These are phyloP conservation scores for Podila minutissima DNA, from an alignment of 192 early-diverging fungal species.

Conservation along the genomic window DNA sequence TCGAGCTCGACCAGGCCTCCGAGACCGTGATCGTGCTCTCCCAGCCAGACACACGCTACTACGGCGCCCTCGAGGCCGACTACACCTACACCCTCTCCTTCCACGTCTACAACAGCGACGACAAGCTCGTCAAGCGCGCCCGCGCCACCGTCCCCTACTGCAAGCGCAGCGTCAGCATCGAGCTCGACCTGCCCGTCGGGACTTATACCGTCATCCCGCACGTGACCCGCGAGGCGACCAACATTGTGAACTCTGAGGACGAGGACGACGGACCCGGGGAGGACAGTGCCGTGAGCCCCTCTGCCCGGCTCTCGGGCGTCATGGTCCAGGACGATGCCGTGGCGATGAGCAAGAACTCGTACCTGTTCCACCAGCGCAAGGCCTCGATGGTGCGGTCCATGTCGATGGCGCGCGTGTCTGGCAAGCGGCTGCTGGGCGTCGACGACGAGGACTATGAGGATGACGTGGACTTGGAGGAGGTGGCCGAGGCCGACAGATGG, in stretches of 20 bases:
- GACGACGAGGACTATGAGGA: conserved; percentile 22
- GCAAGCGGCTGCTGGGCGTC: conserved; percentile 5
- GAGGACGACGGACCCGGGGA: not conserved
- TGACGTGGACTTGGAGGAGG: not conserved
- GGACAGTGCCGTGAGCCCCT: not conserved
- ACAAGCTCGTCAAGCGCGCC: conserved; percentile 15
- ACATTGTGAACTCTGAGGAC: not conserved
- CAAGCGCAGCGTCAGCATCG: conserved; percentile 20
- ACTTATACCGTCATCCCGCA: conserved; percentile 22
- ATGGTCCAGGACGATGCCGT: conserved; percentile 1
- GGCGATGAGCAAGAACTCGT: not conserved
- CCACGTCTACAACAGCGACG: conserved; percentile 16
- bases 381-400: not conserved
- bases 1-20: conserved; percentile 2
- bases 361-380: conserved; percentile 17
- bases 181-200: conserved; percentile 13
- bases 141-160: not conserved
- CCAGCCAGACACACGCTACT: conserved; percentile 38
- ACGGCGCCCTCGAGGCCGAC: not conserved
- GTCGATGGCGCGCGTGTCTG: conserved; percentile 8
- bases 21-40: conserved; percentile 19
- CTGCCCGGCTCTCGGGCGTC: not conserved
- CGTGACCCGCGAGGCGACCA: conserved; percentile 8
- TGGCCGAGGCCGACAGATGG: conserved; percentile 15
- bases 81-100: conserved; percentile 7